Evolutionary conservation across 2,329 filamentous ascomycete species (phyloP).

Genomic region (Calonectria crousiana): DNA sequence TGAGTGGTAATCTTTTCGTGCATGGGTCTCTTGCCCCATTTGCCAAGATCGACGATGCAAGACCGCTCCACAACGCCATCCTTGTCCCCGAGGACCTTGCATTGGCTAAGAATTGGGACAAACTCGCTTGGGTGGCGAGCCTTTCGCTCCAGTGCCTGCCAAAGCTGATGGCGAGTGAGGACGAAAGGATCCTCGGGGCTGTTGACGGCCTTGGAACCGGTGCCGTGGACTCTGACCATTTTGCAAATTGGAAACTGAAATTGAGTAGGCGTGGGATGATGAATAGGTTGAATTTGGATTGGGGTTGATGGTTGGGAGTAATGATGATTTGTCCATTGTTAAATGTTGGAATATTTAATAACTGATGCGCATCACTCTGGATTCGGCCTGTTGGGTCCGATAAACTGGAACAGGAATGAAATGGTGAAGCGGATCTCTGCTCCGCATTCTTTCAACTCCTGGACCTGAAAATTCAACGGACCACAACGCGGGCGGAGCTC

Average conservation of each 20-base stretch:
- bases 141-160: background rate
- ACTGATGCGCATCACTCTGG: too few species aligned
- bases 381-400: background rate
- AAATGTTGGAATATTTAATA: background rate
- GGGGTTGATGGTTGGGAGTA: background rate
- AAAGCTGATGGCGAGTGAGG: background rate
- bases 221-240: constrained; percentile 3
- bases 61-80: background rate
- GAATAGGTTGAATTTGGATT: too few species aligned
- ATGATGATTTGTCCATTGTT: too few species aligned
- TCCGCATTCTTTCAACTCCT: background rate
- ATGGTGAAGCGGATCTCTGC: background rate
- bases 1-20: background rate
- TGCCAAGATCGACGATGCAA: background rate
- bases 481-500: background rate
- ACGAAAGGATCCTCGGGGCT: background rate
- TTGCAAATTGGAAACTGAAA: background rate
- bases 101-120: background rate
- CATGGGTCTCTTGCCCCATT: background rate
- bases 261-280: background rate
- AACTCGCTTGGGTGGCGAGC: background rate
- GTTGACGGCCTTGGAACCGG: background rate
- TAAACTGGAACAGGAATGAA: background rate
- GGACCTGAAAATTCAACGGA: too few species aligned
- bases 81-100: background rate